Evolutionary conservation across 2,329 filamentous ascomycete genomes (phyloP), one percentile per base, ranked within the genome.

Genomic region (Fusarium tupiense): DNA sequence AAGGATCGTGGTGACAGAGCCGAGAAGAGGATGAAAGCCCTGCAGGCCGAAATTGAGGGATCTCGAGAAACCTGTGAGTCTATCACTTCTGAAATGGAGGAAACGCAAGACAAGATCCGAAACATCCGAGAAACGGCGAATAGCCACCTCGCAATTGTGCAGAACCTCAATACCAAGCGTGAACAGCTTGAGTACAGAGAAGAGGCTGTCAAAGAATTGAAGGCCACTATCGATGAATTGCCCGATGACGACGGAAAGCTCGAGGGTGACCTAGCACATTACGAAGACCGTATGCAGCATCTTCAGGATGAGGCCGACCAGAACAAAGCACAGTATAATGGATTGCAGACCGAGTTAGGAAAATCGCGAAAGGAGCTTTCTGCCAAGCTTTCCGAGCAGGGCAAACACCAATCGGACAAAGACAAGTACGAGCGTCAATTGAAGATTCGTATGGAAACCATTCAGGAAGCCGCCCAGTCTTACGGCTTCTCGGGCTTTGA

Each of bases 401-500:
- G 96, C 49, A 94, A 92, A 75, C 91, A 92, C 76, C 90, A 96
- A 81, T 96, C 95, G 5, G 92, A 98, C 80, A 95, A 96, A 83
- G 92, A 94, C 71, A 94, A 93, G 77, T 94, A 96, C 80, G 94
- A 98, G 80, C 90, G 92, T 8, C 93, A 98, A 74, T 81, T 98
- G 8, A 86, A 90, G 75, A 86, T 89, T 50, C 92, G 96, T 44
- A 88, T 92, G 77, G 87, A 89, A 16, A 88, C 97, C 81, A 91
- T 98, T 63, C 94, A 91, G 73, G 91, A 95, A 65, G 91, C 94
- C 43, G 94, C 96, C 22, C 88, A 90, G 52, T 87, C 87, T 33
- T 93, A 98, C 81, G 91, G 90, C 67, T 93, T 99, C 71, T 92
- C 94, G 40, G 95, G 95, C 0, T 98, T 93, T 78, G 94, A 98